Conservation (phyloP, 2,329 filamentous ascomycete species). For the Curvularia eragrostidis region DNA sequence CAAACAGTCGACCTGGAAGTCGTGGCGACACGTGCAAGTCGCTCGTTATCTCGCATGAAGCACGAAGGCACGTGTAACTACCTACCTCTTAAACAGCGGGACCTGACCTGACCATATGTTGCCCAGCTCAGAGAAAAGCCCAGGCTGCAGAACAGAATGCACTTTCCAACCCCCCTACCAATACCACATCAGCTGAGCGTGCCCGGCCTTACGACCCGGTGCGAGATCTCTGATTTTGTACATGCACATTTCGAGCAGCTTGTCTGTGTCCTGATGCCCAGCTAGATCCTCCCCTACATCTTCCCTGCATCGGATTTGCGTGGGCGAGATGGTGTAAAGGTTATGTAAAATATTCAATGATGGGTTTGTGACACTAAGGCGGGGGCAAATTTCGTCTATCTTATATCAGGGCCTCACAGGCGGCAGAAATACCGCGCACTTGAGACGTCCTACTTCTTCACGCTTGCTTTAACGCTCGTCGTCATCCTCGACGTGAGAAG, state of each 20-base stretch:
- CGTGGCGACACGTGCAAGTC: neutral
- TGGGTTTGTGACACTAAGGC: neutral
- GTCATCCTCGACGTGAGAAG: neutral
- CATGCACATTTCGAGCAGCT: neutral
- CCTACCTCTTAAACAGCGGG: neutral
- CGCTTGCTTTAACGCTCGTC: neutral
- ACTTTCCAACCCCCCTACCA: neutral
- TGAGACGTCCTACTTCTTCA: neutral
- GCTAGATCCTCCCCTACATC: neutral
- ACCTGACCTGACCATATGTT: neutral
- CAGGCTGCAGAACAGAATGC: neutral
- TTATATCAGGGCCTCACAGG: neutral
- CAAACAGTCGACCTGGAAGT: neutral
- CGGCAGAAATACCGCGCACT: neutral
- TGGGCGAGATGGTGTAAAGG: neutral
- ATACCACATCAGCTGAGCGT: neutral
- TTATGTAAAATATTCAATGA: neutral
- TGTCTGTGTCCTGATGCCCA: neutral
- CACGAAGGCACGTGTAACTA: neutral
- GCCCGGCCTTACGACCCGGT: conserved; percentile 2
- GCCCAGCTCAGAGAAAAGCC: neutral
- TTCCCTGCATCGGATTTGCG: neutral
- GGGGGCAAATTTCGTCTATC: neutral
- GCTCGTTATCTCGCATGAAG: neutral
- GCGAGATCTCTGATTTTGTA: neutral